A percentile compares a stretch with the other conserved stretches of the same genome.
phyloP scores from a whole-genome alignment of 768 basidiomycete species.

The Leccinellum albellum region DNA sequence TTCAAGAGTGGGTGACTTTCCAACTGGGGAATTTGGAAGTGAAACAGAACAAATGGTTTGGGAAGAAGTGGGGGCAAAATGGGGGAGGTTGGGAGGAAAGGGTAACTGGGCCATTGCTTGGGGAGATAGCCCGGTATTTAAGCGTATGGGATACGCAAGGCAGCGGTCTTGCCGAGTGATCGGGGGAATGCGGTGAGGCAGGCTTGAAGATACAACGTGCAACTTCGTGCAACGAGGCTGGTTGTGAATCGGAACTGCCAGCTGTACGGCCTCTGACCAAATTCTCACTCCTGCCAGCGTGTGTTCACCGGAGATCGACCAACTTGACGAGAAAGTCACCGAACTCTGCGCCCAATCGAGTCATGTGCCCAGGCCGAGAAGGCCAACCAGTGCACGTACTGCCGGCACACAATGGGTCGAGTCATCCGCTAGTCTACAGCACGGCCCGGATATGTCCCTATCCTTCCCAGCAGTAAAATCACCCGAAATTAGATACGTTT shows the following conservation, averaged over 20 bases:
- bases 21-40: background rate
- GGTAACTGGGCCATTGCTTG: conserved; percentile 11
- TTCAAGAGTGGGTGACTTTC: background rate
- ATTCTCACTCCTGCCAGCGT: too few relatives aligned
- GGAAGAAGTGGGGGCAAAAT: background rate
- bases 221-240: conserved; percentile 29
- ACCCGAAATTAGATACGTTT: background rate
- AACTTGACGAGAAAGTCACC: too few relatives aligned
- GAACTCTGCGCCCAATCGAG: too few relatives aligned
- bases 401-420: too few relatives aligned
- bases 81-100: conserved; percentile 4
- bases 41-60: background rate
- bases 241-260: background rate
- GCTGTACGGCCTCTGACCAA: background rate
- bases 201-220: conserved; percentile 17
- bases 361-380: too few relatives aligned
- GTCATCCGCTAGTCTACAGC: too few relatives aligned
- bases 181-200: conserved; percentile 7
- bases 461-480: background rate
- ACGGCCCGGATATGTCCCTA: too few relatives aligned
- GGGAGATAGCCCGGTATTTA: conserved; percentile 21
- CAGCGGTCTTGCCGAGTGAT: conserved; percentile 1
- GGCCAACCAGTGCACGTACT: too few relatives aligned
- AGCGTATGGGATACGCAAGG: conserved; percentile 14
- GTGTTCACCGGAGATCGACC: too few relatives aligned